These are phyloP conservation scores for Canna indica DNA, from an alignment of 176 grass and related monocot genomes.

Conservation along the genomic window DNA sequence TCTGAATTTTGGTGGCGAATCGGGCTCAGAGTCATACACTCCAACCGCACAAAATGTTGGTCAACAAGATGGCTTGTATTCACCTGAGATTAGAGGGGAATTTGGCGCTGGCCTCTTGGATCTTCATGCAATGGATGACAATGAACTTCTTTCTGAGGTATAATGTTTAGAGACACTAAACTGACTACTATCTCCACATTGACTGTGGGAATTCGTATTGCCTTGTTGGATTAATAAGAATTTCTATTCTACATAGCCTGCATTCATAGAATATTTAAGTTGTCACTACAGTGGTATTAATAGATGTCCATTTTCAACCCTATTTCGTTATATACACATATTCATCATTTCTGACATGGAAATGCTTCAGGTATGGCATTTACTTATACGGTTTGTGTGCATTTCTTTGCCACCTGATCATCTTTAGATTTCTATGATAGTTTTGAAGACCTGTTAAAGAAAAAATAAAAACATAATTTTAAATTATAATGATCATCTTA, in stretches of 20 bases:
- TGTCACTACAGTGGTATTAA: neutral
- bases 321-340: too few relatives aligned
- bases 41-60: conserved; percentile 2
- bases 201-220: neutral
- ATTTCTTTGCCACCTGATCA: neutral
- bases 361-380: neutral
- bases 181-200: neutral
- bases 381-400: neutral
- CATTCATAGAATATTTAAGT: neutral
- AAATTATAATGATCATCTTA: too few relatives aligned
- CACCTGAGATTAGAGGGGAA: conserved; percentile 15
- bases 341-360: neutral
- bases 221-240: neutral
- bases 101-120: conserved; percentile 37
- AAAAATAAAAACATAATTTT: too few relatives aligned
- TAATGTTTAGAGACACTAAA: neutral
- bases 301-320: neutral
- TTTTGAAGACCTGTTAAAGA: neutral
- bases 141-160: conserved; percentile 41
- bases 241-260: neutral
- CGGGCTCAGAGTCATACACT: conserved; percentile 12
- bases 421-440: neutral
- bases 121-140: conserved; percentile 29
- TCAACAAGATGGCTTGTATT: conserved; percentile 14
- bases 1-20: conserved; percentile 22